Conservation (phyloP, 192 early-diverging fungal genomes). For the Coemansia sp. region DNA sequence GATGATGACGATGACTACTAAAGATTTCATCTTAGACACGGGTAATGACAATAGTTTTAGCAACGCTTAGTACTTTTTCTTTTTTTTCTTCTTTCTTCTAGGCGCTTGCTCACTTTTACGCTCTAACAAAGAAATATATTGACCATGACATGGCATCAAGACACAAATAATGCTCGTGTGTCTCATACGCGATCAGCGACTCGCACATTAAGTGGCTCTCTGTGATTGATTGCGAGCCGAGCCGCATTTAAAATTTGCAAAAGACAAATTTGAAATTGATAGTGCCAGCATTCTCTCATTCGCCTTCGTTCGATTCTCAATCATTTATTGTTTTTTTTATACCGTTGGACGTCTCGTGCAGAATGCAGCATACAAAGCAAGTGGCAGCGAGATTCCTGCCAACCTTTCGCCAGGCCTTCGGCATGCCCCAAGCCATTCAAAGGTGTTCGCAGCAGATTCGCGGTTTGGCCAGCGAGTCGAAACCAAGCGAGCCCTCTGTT, state of each 20-base stretch:
- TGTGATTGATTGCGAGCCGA: background rate
- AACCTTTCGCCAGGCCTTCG: slow-evolving; percentile 10
- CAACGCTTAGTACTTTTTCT: background rate
- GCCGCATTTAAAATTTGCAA: background rate
- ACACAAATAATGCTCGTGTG: background rate
- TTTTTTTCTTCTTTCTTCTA: background rate
- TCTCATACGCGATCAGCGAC: background rate
- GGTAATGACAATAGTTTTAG: background rate
- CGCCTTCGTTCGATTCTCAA: background rate
- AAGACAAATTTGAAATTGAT: background rate
- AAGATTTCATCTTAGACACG: background rate
- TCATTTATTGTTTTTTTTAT: background rate
- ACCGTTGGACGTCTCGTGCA: background rate
- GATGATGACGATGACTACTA: background rate
- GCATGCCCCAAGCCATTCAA: background rate
- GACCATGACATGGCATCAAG: background rate
- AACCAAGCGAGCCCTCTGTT: slow-evolving; percentile 18
- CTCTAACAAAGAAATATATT: background rate
- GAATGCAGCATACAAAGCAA: slow-evolving; percentile 17
- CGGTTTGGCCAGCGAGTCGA: slow-evolving; percentile 12
- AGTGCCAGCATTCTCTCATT: background rate
- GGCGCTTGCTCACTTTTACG: background rate
- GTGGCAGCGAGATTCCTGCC: slow-evolving; percentile 9
- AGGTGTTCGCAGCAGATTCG: slow-evolving; percentile 17
- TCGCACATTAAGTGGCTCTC: background rate